Evolutionary conservation across 805 yeast genomes (phyloP).

Genomic region (Wickerhamomyces pijperi): DNA sequence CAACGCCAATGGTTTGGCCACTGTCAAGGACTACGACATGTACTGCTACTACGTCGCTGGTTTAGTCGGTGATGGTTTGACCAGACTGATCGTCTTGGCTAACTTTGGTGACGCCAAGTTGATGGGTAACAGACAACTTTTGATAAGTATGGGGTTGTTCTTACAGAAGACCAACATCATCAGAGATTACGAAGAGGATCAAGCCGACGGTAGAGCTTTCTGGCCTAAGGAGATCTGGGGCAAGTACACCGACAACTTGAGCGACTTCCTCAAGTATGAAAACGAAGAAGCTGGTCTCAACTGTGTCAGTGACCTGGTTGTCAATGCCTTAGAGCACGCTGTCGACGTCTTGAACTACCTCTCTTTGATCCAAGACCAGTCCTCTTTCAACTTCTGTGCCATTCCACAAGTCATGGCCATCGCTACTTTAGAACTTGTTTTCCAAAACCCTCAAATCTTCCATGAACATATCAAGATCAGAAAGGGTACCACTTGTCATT

Average conservation of each 20-base stretch:
- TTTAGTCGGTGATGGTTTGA: conserved; percentile 90
- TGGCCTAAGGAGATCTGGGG: conserved; percentile 96
- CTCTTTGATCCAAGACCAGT: conserved; percentile 66
- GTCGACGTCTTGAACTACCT: conserved; percentile 68
- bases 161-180: conserved; percentile 94
- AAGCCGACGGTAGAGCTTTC: conserved; percentile 84
- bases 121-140: conserved; percentile 42
- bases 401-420: conserved; percentile 99
- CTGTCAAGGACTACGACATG: conserved; percentile 72
- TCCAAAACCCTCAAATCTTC: conserved; percentile 68
- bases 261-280: conserved; percentile 44
- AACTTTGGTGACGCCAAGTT: conserved; percentile 48
- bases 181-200: conserved; percentile 88
- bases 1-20: conserved; percentile 67
- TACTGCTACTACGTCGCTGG: conserved; percentile 98
- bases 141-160: conserved; percentile 88
- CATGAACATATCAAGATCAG: conserved; percentile 73
- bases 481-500: conserved; percentile 73
- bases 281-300: conserved; percentile 43
- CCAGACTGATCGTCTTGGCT: conserved; percentile 71
- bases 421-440: conserved; percentile 81
- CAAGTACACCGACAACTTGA: conserved; percentile 55
- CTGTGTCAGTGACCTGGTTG: conserved; percentile 74
- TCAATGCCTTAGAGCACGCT: conserved; percentile 69
- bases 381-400: conserved; percentile 84